Evolutionary conservation across 2,329 filamentous ascomycete species (phyloP).

Genomic region (Herpotrichia juniperi): DNA sequence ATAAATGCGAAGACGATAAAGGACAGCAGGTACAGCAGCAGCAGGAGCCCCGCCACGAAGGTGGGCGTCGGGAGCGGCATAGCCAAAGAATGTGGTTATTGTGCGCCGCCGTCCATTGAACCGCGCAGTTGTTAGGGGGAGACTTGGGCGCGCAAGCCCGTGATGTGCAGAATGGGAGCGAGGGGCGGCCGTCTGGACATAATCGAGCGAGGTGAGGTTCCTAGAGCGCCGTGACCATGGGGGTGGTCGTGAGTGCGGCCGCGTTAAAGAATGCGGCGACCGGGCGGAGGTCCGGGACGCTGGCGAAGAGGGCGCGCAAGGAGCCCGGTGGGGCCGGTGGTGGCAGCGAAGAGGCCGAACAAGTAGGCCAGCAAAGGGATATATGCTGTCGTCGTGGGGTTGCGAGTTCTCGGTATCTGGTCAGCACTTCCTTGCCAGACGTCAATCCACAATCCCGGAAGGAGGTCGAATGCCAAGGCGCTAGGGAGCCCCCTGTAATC

Average conservation of each 20-base stretch:
- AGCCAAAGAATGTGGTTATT: conserved; percentile 19
- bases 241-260: neutral
- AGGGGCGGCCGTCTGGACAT: conserved; percentile 33
- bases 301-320: neutral
- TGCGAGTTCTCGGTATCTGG: too few relatives aligned
- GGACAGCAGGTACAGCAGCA: conserved; percentile 86
- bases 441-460: too few relatives aligned
- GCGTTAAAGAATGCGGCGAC: neutral
- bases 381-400: too few relatives aligned
- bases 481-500: too few relatives aligned
- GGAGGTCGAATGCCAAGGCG: too few relatives aligned
- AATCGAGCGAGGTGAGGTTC: conserved; percentile 20
- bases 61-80: conserved; percentile 59
- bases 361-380: too few relatives aligned
- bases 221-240: conserved; percentile 1
- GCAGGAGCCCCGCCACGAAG: conserved; percentile 83
- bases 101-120: conserved; percentile 31
- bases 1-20: conserved; percentile 94
- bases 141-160: conserved; percentile 30
- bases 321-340: too few relatives aligned
- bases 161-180: conserved; percentile 28
- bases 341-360: too few relatives aligned
- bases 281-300: neutral
- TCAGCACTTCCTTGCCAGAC: too few relatives aligned
- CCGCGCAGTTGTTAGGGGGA: conserved; percentile 17